Conservation (phyloP, 2,329 filamentous ascomycete genomes). For the Hypoxylon sp. region DNA sequence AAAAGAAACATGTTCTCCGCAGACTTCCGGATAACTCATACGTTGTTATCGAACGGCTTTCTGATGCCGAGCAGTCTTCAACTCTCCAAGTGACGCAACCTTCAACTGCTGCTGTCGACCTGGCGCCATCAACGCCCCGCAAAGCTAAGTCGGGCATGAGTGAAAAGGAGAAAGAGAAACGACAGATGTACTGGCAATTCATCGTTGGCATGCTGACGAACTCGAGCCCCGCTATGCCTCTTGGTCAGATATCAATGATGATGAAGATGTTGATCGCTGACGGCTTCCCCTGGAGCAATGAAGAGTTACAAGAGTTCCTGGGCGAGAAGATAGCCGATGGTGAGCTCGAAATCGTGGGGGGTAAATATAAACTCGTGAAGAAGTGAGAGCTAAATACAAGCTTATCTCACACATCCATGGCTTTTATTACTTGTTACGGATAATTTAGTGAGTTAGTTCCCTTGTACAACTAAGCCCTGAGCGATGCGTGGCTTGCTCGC, state of each 20-base stretch:
- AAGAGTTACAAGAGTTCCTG: conserved; percentile 87
- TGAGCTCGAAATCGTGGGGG: conserved; percentile 77
- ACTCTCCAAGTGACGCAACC: conserved; percentile 44
- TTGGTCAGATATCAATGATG: conserved; percentile 91
- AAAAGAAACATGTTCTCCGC: conserved; percentile 75
- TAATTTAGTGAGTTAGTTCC: conserved; percentile 1
- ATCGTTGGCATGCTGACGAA: conserved; percentile 97
- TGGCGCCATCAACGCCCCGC: conserved; percentile 60
- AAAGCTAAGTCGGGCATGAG: conserved; percentile 69
- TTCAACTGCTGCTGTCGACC: conserved; percentile 45
- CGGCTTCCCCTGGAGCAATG: conserved; percentile 90
- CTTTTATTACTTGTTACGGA: background rate
- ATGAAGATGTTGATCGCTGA: conserved; percentile 91
- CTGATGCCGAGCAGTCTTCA: conserved; percentile 57
- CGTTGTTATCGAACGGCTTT: conserved; percentile 76
- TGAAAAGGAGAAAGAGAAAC: conserved; percentile 73
- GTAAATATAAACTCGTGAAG: conserved; percentile 77
- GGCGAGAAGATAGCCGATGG: conserved; percentile 81
- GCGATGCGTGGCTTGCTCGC: conserved; percentile 26
- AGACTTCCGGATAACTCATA: conserved; percentile 70
- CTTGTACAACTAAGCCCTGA: conserved; percentile 13
- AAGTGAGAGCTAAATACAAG: conserved; percentile 60
- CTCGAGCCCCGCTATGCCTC: conserved; percentile 82
- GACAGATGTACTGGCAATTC: conserved; percentile 87
- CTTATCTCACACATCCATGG: conserved; percentile 21